Conservation (phyloP, 2,329 filamentous ascomycete genomes). For the Botrytis byssoidea region DNA sequence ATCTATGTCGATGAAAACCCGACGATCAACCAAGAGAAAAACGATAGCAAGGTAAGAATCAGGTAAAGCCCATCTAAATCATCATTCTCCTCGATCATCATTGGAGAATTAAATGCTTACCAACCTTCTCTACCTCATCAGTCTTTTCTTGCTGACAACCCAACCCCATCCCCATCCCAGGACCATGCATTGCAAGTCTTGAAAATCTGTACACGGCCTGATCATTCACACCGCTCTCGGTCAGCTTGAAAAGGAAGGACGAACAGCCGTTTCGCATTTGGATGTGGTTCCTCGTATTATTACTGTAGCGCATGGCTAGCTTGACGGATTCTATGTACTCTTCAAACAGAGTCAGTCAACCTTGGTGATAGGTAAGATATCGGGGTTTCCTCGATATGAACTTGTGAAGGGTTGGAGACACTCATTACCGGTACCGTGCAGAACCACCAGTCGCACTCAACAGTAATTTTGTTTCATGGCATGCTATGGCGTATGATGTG, state of each 20-base stretch:
- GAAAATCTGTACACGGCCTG: background rate
- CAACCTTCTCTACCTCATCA: background rate
- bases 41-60: background rate
- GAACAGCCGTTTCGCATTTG: background rate
- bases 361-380: background rate
- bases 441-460: background rate
- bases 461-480: background rate
- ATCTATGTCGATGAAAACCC: background rate
- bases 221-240: conserved; percentile 20
- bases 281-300: background rate
- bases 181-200: background rate
- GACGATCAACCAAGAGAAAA: background rate
- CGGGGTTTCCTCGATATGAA: background rate
- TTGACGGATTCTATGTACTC: background rate
- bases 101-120: background rate
- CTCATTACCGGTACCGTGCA: background rate
- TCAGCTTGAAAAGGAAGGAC: conserved; percentile 18
- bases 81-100: background rate
- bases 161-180: background rate
- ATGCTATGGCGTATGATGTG: background rate
- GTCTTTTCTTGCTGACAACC: background rate
- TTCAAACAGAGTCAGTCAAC: background rate
- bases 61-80: background rate
- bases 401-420: background rate
- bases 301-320: background rate